These are phyloP conservation scores for Mycena galericulata DNA, from an alignment of 768 basidiomycete genomes.

Conservation along the genomic window DNA sequence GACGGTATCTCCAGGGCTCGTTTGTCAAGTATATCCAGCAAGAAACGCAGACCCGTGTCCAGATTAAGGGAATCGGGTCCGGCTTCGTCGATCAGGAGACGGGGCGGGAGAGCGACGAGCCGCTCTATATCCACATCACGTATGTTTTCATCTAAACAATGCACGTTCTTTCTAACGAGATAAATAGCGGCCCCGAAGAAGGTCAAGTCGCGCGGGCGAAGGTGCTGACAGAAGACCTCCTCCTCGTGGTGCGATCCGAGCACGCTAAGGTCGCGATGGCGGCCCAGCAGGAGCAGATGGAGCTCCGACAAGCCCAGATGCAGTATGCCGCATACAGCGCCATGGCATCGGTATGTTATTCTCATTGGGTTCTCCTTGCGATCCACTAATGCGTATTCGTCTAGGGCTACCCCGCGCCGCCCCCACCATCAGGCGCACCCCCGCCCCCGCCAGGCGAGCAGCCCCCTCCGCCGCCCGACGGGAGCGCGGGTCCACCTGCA, in stretches of 20 bases:
- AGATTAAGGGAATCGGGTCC: conserved; percentile 95
- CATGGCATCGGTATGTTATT: conserved; percentile 52
- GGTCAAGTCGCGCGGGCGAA: conserved; percentile 89
- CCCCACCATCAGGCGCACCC: conserved; percentile 38
- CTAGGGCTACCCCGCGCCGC: conserved; percentile 30
- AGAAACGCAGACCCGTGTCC: conserved; percentile 95
- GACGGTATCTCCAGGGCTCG: conserved; percentile 69
- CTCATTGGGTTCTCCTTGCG: conserved; percentile 6
- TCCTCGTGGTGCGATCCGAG: conserved; percentile 89
- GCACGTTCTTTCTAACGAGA: conserved; percentile 27
- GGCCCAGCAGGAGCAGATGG: conserved; percentile 84
- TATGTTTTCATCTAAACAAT: conserved; percentile 41
- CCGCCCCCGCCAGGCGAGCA: conserved; percentile 56
- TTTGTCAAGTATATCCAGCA: conserved; percentile 99
- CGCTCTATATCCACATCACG: conserved; percentile 88
- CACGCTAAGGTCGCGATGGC: conserved; percentile 82
- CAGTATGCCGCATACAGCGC: conserved; percentile 82
- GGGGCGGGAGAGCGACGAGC: conserved; percentile 82
- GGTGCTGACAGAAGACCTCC: conserved; percentile 87
- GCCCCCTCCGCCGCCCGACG: conserved; percentile 55
- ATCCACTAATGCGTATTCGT: conserved; percentile 14
- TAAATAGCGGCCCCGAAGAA: conserved; percentile 81
- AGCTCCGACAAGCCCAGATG: conserved; percentile 84
- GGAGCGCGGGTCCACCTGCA: conserved; percentile 51
- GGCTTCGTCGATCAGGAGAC: conserved; percentile 95